Percentiles rank a stretch among this genome's conserved stretches.
Conservation (phyloP, 106 monocot species). For the Phalaenopsis aphrodite region DNA sequence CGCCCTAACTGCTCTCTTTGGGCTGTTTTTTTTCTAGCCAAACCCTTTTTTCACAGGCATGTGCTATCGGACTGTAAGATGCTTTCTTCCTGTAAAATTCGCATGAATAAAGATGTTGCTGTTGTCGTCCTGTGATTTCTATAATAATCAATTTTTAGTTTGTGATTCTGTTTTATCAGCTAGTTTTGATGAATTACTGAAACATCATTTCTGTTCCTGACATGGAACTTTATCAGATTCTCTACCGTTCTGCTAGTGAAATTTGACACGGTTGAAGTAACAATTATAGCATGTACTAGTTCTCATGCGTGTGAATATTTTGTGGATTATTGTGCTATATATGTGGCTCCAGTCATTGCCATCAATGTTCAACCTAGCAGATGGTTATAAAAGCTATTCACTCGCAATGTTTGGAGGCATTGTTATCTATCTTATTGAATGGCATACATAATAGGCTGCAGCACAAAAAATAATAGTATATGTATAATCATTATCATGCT, state of each 20-base stretch:
- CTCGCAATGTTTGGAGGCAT: no score
- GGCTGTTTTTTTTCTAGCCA: not conserved
- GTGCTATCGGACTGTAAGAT: not conserved
- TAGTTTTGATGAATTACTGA: not conserved
- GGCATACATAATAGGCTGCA: no score
- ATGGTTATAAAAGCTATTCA: no score
- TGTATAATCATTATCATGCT: no score
- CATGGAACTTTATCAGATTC: not conserved
- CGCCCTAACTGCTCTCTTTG: not conserved
- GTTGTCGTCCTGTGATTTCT: conserved; percentile 1
- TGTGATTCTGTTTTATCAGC: not conserved
- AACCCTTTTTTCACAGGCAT: not conserved
- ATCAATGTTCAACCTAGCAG: no score
- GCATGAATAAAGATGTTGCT: not conserved
- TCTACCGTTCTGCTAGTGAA: not conserved
- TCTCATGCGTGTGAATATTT: no score
- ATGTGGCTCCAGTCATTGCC: no score
- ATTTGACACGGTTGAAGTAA: not conserved
- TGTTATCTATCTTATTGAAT: no score
- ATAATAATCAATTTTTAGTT: not conserved
- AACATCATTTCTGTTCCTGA: not conserved
- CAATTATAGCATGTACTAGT: no score
- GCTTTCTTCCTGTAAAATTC: not conserved
- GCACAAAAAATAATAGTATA: no score
- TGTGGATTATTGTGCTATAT: no score